These are phyloP conservation scores for Cyclotella baltica DNA, from an alignment of 108 stramenopile genomes.

Conservation along the genomic window DNA sequence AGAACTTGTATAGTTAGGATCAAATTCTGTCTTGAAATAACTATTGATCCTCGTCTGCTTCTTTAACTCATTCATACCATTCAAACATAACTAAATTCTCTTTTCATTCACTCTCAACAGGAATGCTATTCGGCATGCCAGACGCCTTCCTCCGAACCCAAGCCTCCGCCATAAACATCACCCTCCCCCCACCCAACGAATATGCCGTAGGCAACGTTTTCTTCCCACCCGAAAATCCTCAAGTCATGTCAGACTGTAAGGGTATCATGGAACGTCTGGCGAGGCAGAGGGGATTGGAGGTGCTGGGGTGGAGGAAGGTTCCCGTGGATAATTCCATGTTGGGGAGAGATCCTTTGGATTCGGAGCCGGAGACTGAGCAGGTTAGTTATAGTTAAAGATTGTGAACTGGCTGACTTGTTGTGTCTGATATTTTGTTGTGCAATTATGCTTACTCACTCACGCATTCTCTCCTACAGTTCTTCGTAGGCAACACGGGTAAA, in stretches of 20 bases:
- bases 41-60: not conserved
- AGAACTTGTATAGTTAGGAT: too few species aligned
- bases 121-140: conserved; percentile 94
- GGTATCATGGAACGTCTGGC: conserved; percentile 82
- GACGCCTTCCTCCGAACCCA: conserved; percentile 93
- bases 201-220: conserved; percentile 97
- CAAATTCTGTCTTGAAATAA: not conserved
- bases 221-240: conserved; percentile 88
- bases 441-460: not conserved
- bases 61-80: not conserved
- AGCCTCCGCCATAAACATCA: conserved; percentile 77
- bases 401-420: not conserved
- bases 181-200: conserved; percentile 85
- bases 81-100: not conserved
- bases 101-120: conserved; percentile 36
- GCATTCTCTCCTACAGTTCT: conserved; percentile 48
- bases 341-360: conserved; percentile 90
- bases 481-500: conserved; percentile 63
- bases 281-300: conserved; percentile 77
- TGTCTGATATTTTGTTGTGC: not conserved
- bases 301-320: conserved; percentile 90
- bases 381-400: conserved; percentile 12
- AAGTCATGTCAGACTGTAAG: conserved; percentile 79
- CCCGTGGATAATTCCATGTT: conserved; percentile 92
- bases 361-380: conserved; percentile 92